Evolutionary conservation across 768 basidiomycete species (phyloP).

Genomic region (Xanthoconium purpureum): DNA sequence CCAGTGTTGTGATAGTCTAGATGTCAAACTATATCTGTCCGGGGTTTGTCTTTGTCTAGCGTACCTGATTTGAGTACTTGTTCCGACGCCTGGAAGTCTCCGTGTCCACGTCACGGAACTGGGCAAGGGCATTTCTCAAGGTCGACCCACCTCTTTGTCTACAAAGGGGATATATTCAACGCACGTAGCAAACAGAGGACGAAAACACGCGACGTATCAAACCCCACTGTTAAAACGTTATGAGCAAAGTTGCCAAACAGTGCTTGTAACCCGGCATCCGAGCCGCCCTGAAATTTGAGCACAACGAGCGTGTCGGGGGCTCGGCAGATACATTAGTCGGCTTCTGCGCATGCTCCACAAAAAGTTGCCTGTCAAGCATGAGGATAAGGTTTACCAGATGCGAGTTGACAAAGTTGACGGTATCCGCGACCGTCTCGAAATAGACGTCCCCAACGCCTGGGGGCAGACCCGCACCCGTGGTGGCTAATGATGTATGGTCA

Average conservation of each 20-base stretch:
- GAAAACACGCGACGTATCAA: conserved; percentile 17
- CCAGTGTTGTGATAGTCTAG: conserved; percentile 16
- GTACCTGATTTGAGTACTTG: conserved; percentile 8
- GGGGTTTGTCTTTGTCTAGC: conserved; percentile 18
- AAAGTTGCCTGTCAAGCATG: conserved; percentile 44
- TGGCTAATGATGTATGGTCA: conserved; percentile 13
- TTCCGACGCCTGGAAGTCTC: conserved; percentile 36
- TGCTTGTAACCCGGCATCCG: conserved; percentile 25
- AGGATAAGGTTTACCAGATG: conserved; percentile 44
- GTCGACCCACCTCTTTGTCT: conserved; percentile 31
- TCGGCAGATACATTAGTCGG: neutral
- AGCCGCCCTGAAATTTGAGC: conserved; percentile 20
- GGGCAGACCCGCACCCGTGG: conserved; percentile 33
- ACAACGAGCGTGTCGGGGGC: conserved; percentile 35
- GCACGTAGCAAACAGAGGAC: neutral
- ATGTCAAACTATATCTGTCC: conserved; percentile 10
- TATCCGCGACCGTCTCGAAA: conserved; percentile 37
- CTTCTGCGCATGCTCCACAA: conserved; percentile 38
- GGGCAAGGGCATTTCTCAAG: conserved; percentile 43
- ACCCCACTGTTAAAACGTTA: conserved; percentile 29
- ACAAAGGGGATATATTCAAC: conserved; percentile 20
- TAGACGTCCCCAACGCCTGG: conserved; percentile 48
- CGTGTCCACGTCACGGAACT: conserved; percentile 44
- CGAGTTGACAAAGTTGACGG: conserved; percentile 36
- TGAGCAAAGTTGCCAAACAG: conserved; percentile 23